phyloP scores from a whole-genome alignment of 2,329 filamentous ascomycete genomes.

The Claviceps digitariae region DNA sequence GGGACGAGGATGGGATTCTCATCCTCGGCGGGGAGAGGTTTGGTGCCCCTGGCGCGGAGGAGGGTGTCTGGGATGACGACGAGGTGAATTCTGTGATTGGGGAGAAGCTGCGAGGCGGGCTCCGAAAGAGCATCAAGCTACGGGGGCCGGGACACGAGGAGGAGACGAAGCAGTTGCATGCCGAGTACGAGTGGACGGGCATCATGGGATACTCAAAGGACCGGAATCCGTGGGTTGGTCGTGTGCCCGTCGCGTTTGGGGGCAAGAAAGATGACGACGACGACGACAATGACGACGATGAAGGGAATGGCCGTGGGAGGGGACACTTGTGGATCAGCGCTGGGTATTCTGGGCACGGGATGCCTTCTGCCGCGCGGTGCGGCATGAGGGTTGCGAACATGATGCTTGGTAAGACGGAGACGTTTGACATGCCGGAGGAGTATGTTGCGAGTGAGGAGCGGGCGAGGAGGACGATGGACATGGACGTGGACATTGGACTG shows the following conservation, averaged over 20 bases:
- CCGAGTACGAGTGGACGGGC: slow-evolving; percentile 59
- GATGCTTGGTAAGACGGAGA: slow-evolving; percentile 30
- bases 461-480: slow-evolving; percentile 9
- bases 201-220: slow-evolving; percentile 68
- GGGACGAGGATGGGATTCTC: slow-evolving; percentile 43
- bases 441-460: slow-evolving; percentile 25
- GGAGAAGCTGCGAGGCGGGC: slow-evolving; percentile 36
- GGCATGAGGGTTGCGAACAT: slow-evolving; percentile 50
- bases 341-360: slow-evolving; percentile 63
- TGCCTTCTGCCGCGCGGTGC: slow-evolving; percentile 58
- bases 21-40: slow-evolving; percentile 60
- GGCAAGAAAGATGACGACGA: slow-evolving; percentile 26
- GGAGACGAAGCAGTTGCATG: slow-evolving; percentile 29
- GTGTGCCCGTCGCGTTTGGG: slow-evolving; percentile 38
- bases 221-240: slow-evolving; percentile 55
- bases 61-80: slow-evolving; percentile 46
- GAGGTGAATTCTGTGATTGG: slow-evolving; percentile 42
- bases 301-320: not conserved
- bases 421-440: slow-evolving; percentile 29
- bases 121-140: slow-evolving; percentile 30
- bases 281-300: not conserved
- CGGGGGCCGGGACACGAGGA: slow-evolving; percentile 19
- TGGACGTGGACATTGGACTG: slow-evolving; percentile 8
- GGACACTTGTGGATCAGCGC: slow-evolving; percentile 42
- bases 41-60: slow-evolving; percentile 30